These are phyloP conservation scores for Dovyalis caffra DNA, from an alignment of 345 rosid genomes.

Conservation along the genomic window DNA sequence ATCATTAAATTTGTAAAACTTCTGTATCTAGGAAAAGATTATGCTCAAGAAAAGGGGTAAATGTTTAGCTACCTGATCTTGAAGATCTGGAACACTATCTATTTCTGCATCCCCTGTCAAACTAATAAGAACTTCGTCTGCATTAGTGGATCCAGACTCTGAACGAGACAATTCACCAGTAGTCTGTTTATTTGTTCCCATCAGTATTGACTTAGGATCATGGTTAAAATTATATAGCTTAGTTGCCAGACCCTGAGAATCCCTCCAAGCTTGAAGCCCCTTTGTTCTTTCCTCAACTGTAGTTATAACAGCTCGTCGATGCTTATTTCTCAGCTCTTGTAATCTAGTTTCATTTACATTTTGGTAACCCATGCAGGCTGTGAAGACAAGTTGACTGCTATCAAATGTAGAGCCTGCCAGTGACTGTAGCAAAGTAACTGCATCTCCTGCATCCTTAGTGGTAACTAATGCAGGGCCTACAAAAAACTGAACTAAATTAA, in stretches of 20 bases:
- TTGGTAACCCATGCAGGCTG: conserved; percentile 99
- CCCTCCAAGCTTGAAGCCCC: conserved; percentile 93
- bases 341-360: conserved; percentile 80
- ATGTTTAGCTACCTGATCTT: conserved; percentile 63
- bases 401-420: conserved; percentile 97
- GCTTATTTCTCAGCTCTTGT: conserved; percentile 80
- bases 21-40: not conserved
- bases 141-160: conserved; percentile 72
- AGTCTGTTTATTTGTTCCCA: conserved; percentile 46
- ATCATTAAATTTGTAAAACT: not conserved
- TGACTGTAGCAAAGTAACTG: conserved; percentile 95
- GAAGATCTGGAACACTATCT: conserved; percentile 80
- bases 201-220: conserved; percentile 69
- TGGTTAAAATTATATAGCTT: conserved; percentile 86
- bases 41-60: not conserved
- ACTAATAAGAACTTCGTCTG: conserved; percentile 68
- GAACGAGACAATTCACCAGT: conserved; percentile 68
- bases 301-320: conserved; percentile 74
- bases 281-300: conserved; percentile 86
- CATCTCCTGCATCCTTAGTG: conserved; percentile 99
- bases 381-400: conserved; percentile 97
- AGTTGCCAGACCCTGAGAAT: conserved; percentile 82
- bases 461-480: conserved; percentile 97
- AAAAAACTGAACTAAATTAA: conserved; percentile 37
- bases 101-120: conserved; percentile 69